Evolutionary conservation across 331 rosid genomes (phyloP).

Genomic region (Telfairia occidentalis): DNA sequence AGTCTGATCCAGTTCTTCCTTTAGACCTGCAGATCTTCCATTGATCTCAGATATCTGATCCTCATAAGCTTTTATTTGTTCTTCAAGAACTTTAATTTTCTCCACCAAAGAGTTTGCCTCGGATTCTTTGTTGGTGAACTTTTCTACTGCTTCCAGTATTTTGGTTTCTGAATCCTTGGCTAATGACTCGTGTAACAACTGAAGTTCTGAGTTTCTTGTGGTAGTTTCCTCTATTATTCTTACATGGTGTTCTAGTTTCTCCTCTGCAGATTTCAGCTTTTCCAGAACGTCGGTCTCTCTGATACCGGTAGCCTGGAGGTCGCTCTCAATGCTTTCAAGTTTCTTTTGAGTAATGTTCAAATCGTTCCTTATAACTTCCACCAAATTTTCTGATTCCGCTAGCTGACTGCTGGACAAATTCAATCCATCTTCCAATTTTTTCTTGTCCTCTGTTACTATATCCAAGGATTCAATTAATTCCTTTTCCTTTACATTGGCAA

Average conservation of each 20-base stretch:
- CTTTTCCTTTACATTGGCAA: conserved; percentile 48
- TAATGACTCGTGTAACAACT: conserved; percentile 52
- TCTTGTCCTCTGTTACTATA: conserved; percentile 49
- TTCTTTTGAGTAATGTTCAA: conserved; percentile 58
- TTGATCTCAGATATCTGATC: conserved; percentile 37
- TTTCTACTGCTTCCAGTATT: conserved; percentile 51
- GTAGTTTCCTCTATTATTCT: conserved; percentile 37
- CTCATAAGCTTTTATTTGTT: conserved; percentile 32
- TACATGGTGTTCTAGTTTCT: conserved; percentile 40
- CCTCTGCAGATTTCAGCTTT: conserved; percentile 62
- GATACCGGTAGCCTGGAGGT: conserved; percentile 43
- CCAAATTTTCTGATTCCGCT: conserved; percentile 62
- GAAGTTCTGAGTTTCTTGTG: conserved; percentile 57
- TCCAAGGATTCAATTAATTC: conserved; percentile 46
- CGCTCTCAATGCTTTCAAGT: conserved; percentile 44
- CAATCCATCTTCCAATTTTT: conserved; percentile 44
- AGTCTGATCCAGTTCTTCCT: conserved; percentile 46
- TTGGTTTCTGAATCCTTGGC: conserved; percentile 57
- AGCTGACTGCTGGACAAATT: conserved; percentile 42
- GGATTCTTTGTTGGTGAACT: conserved; percentile 41
- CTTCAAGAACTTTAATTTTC: conserved; percentile 50
- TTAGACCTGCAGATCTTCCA: conserved; percentile 29
- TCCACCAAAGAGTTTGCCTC: conserved; percentile 66
- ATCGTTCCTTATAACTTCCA: conserved; percentile 60
- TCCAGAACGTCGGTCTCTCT: conserved; percentile 47